These are phyloP conservation scores for Eurotiales sp. DNA, from an alignment of 2,329 filamentous ascomycete genomes.

Conservation along the genomic window DNA sequence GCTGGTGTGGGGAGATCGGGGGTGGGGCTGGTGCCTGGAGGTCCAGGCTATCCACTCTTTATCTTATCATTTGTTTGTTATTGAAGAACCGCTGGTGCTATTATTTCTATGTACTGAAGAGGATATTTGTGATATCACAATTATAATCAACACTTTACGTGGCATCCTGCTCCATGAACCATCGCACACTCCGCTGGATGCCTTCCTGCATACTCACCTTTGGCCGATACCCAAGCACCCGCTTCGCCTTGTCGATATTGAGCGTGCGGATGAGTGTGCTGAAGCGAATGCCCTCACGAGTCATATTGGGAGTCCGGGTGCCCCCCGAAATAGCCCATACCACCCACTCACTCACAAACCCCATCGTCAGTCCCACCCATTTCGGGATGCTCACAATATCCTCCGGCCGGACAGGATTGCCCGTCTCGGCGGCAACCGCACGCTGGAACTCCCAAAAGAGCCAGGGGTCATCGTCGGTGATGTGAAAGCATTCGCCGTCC, in stretches of 20 bases:
- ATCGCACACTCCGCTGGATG: slow-evolving; percentile 40
- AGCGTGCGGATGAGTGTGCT: slow-evolving; percentile 48
- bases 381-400: slow-evolving; percentile 39
- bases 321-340: slow-evolving; percentile 35
- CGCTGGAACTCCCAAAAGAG: slow-evolving; percentile 90
- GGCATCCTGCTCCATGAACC: slow-evolving; percentile 21
- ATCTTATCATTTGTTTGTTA: too few relatives aligned
- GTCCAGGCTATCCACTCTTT: too few relatives aligned
- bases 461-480: slow-evolving; percentile 83
- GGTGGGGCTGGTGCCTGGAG: too few relatives aligned
- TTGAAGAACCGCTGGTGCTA: too few relatives aligned
- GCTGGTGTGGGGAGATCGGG: too few relatives aligned
- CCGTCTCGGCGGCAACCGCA: slow-evolving; percentile 64
- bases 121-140: too few relatives aligned
- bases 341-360: slow-evolving; percentile 24
- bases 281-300: slow-evolving; percentile 42
- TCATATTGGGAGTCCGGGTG: slow-evolving; percentile 44
- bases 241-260: slow-evolving; percentile 45
- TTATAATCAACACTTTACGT: too few relatives aligned
- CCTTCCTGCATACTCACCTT: slow-evolving; percentile 45
- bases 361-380: slow-evolving; percentile 31
- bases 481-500: slow-evolving; percentile 82
- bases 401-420: slow-evolving; percentile 36
- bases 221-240: slow-evolving; percentile 42
- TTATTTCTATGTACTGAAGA: too few relatives aligned